phyloP scores from a whole-genome alignment of 1,284 basidiomycete genomes.

The Microbotryomycetes sp. region DNA sequence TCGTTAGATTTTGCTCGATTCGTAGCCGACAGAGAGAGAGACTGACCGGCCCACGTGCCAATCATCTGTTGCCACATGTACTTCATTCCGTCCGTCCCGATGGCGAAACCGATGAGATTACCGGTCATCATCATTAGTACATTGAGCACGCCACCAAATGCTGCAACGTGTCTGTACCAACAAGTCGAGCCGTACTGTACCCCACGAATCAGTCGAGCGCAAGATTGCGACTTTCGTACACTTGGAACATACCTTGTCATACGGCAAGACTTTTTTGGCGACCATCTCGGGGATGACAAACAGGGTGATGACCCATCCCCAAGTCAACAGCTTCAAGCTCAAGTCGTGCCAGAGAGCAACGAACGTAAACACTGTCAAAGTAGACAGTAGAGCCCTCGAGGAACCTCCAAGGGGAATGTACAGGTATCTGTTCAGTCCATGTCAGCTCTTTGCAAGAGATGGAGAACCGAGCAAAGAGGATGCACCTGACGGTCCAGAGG shows the following conservation, averaged over 20 bases:
- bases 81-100: constrained; percentile 73
- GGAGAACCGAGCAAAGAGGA: constrained; percentile 2
- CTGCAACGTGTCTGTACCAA: constrained; percentile 86
- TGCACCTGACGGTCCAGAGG: constrained; percentile 82
- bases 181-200: constrained; percentile 55
- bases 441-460: background rate
- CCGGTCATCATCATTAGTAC: constrained; percentile 85
- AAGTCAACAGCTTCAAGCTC: constrained; percentile 75
- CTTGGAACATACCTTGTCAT: constrained; percentile 15
- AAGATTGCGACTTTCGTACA: background rate
- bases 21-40: background rate
- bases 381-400: constrained; percentile 58
- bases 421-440: constrained; percentile 66
- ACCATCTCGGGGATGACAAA: constrained; percentile 84
- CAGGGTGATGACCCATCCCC: constrained; percentile 92
- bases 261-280: constrained; percentile 44
- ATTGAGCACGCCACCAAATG: constrained; percentile 76
- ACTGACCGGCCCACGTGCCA: constrained; percentile 57
- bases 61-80: constrained; percentile 63
- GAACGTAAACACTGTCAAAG: constrained; percentile 82
- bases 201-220: background rate
- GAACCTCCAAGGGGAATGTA: constrained; percentile 86
- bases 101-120: constrained; percentile 91
- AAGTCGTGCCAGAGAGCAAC: constrained; percentile 99
- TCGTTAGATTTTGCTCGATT: background rate